Conservation (phyloP, 2,329 filamentous ascomycete species). For the Raffaelea ambrosiae region DNA sequence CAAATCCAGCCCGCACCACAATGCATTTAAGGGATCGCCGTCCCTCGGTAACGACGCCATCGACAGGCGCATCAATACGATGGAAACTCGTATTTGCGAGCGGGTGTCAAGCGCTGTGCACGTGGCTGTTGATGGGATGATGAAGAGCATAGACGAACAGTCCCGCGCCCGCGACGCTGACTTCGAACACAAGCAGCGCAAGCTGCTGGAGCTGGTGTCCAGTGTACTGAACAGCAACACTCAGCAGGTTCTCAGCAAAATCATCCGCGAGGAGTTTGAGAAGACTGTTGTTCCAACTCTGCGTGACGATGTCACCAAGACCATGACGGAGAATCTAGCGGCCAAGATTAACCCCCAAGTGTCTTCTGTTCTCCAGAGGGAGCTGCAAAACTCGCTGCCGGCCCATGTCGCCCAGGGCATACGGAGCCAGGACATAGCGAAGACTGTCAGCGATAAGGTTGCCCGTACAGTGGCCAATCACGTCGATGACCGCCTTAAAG, state of each 20-base stretch:
- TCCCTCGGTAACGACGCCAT: slow-evolving; percentile 30
- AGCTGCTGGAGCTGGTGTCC: slow-evolving; percentile 49
- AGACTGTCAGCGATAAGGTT: slow-evolving; percentile 64
- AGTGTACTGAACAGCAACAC: slow-evolving; percentile 55
- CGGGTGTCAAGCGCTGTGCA: slow-evolving; percentile 42
- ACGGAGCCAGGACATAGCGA: slow-evolving; percentile 65
- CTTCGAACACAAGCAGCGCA: slow-evolving; percentile 44
- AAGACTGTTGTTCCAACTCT: slow-evolving; percentile 68
- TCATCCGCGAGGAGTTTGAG: slow-evolving; percentile 69
- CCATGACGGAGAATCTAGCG: slow-evolving; percentile 64
- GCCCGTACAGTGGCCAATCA: slow-evolving; percentile 56
- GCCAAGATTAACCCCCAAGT: slow-evolving; percentile 59
- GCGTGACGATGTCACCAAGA: slow-evolving; percentile 55
- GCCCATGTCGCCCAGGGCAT: slow-evolving; percentile 58
- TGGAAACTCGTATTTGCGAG: slow-evolving; percentile 42
- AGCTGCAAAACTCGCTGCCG: slow-evolving; percentile 64
- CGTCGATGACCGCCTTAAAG: slow-evolving; percentile 61
- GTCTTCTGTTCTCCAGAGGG: slow-evolving; percentile 58
- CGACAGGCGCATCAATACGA: slow-evolving; percentile 43
- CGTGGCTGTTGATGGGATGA: slow-evolving; percentile 36
- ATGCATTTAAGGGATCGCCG: background rate
- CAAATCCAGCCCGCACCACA: background rate
- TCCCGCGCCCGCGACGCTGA: slow-evolving; percentile 40
- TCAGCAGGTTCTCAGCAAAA: slow-evolving; percentile 64
- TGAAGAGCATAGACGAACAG: slow-evolving; percentile 51